Conservation (phyloP, 305 asterid species). For the Salvia sclarea region DNA sequence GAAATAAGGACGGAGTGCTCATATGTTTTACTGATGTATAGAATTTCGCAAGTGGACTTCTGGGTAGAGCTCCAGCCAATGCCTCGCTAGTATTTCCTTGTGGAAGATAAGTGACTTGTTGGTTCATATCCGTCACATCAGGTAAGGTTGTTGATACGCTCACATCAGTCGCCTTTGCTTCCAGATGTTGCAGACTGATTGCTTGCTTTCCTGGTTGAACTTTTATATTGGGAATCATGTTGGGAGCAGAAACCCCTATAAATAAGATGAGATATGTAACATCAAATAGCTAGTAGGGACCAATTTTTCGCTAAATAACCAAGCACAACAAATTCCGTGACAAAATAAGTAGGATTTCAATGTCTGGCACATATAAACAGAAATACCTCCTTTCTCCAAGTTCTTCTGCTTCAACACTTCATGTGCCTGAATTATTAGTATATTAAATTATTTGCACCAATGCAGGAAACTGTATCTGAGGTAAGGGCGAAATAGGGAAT, state of each 20-base stretch:
- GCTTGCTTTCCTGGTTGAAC: conserved; percentile 35
- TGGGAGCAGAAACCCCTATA: conserved; percentile 36
- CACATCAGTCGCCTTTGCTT: conserved; percentile 34
- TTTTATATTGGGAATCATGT: conserved; percentile 45
- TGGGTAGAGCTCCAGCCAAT: conserved; percentile 45
- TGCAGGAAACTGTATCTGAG: neutral
- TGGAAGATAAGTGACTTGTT: conserved; percentile 34
- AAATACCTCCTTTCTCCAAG: conserved; percentile 64
- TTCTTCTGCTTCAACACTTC: conserved; percentile 72
- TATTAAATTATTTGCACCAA: conserved; percentile 19
- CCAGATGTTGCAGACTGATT: conserved; percentile 28
- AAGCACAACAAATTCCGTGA: conserved; percentile 11
- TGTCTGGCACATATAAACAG: conserved; percentile 29
- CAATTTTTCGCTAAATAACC: neutral
- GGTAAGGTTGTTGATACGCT: conserved; percentile 38
- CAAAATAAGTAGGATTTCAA: conserved; percentile 12
- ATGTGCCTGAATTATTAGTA: conserved; percentile 73
- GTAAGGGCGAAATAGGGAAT: conserved; percentile 28
- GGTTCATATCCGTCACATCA: conserved; percentile 39
- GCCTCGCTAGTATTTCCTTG: conserved; percentile 38
- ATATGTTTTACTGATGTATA: conserved; percentile 51
- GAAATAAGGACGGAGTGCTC: conserved; percentile 52
- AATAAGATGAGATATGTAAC: conserved; percentile 11
- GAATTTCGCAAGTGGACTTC: conserved; percentile 44
- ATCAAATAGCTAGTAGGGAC: conserved; percentile 9